Conservation (phyloP, 352 stramenopile genomes). For the Phytophthora podocarpi region DNA sequence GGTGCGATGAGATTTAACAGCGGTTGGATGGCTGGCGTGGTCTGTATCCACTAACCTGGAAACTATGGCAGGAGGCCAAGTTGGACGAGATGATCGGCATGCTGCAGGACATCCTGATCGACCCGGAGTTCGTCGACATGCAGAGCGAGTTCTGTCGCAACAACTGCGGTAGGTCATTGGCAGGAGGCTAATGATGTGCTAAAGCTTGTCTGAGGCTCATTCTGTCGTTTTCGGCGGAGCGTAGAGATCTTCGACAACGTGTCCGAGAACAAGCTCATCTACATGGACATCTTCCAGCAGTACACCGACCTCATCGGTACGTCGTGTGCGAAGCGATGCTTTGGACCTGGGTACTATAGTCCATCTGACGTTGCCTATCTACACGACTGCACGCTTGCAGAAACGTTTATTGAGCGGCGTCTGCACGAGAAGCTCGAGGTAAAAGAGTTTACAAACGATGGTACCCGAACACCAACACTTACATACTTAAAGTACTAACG, state of each 20-base stretch:
- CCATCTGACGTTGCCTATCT: constrained; percentile 11
- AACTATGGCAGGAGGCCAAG: constrained; percentile 48
- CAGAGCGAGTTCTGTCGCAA: constrained; percentile 80
- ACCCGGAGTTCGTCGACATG: constrained; percentile 79
- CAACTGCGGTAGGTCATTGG: constrained; percentile 63
- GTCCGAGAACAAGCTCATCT: constrained; percentile 86
- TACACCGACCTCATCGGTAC: constrained; percentile 82
- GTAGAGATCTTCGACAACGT: constrained; percentile 85
- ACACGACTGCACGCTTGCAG: constrained; percentile 26
- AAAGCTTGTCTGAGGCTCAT: neutral
- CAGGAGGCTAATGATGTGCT: too few relatives aligned
- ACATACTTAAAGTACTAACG: neutral
- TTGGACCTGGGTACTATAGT: neutral
- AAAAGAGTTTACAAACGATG: neutral
- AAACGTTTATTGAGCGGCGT: constrained; percentile 72
- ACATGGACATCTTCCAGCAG: constrained; percentile 80
- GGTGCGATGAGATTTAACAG: constrained; percentile 10
- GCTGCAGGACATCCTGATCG: constrained; percentile 80
- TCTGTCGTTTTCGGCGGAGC: neutral
- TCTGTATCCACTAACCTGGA: neutral
- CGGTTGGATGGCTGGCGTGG: neutral
- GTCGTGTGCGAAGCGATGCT: neutral
- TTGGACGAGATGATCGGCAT: constrained; percentile 85
- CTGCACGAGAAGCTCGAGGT: constrained; percentile 73
- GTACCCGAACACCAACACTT: neutral